A percentile compares a stretch with the other conserved stretches of the same genome.
Conservation (phyloP, 257 asterid species). For the Sherardia arvensis region DNA sequence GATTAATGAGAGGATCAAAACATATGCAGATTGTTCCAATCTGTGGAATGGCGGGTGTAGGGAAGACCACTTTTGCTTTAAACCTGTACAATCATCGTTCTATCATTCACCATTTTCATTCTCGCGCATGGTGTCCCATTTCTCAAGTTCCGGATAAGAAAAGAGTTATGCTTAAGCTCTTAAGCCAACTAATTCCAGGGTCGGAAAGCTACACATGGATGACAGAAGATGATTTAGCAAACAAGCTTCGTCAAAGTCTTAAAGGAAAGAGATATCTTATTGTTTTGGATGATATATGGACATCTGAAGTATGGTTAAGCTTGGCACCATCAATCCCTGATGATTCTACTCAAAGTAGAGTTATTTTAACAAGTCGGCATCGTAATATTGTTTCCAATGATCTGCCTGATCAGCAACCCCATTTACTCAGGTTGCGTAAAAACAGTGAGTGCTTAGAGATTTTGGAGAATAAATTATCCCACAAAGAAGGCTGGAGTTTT, state of each 20-base stretch:
- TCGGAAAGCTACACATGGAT: neutral
- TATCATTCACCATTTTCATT: neutral
- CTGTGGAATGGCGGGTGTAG: neutral
- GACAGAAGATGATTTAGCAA: neutral
- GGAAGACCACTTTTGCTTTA: neutral
- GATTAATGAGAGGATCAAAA: neutral
- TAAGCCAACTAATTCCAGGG: neutral
- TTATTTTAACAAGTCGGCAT: neutral
- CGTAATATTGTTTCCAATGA: neutral
- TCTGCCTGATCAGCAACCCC: neutral
- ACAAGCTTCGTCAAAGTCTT: neutral
- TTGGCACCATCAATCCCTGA: neutral
- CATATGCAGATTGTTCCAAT: neutral
- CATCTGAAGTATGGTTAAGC: neutral
- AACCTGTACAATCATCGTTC: neutral
- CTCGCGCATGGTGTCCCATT: neutral
- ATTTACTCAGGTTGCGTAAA: neutral
- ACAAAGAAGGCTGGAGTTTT: neutral
- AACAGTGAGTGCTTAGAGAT: neutral
- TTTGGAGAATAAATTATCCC: neutral
- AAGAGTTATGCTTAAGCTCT: neutral
- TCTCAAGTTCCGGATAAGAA: neutral
- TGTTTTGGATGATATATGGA: neutral
- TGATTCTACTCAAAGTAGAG: neutral
- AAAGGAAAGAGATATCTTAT: neutral